A percentile compares a stretch with the other conserved stretches of the same genome.
Evolutionary conservation across 2,329 filamentous ascomycete species (phyloP).

Genomic region (Scorias spongiosa): DNA sequence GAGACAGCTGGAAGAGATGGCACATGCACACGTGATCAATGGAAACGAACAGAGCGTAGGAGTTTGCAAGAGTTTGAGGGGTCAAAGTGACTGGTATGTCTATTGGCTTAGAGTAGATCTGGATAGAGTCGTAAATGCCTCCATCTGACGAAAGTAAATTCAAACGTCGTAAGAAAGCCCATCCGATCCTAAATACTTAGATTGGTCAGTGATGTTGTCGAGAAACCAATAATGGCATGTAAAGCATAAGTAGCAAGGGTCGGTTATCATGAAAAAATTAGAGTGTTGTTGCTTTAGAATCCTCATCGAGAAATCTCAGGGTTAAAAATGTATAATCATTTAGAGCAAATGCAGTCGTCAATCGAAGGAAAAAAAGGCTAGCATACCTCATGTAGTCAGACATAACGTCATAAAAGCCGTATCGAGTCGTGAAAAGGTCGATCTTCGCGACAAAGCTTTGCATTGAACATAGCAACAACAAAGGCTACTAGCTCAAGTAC

Average conservation of each 20-base stretch:
- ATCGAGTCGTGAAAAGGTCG: conserved; percentile 5
- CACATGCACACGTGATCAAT: conserved; percentile 47
- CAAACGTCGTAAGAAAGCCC: too few relatives aligned
- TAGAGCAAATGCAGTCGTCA: conserved; percentile 11
- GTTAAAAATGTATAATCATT: conserved; percentile 56
- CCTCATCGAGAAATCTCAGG: conserved; percentile 41
- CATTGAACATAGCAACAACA: conserved; percentile 7
- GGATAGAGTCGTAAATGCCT: conserved; percentile 4
- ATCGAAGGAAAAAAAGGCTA: conserved; percentile 4
- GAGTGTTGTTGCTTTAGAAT: conserved; percentile 51
- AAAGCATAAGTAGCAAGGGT: not conserved
- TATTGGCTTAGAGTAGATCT: conserved; percentile 41
- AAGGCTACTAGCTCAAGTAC: conserved; percentile 4
- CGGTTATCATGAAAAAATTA: conserved; percentile 45
- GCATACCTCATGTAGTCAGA: conserved; percentile 29
- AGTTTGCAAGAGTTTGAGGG: conserved; percentile 48
- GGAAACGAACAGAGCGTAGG: conserved; percentile 46
- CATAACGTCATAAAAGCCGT: not conserved
- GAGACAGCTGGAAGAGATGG: conserved; percentile 32
- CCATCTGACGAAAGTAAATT: too few relatives aligned
- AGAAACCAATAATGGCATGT: not conserved
- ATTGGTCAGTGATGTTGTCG: not conserved
- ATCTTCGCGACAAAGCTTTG: conserved; percentile 5
- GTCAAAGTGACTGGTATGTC: conserved; percentile 38
- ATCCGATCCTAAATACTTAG: too few relatives aligned